Evolutionary conservation across 1,284 basidiomycete species (phyloP).

Genomic region (Lignosus rhinocerotis): DNA sequence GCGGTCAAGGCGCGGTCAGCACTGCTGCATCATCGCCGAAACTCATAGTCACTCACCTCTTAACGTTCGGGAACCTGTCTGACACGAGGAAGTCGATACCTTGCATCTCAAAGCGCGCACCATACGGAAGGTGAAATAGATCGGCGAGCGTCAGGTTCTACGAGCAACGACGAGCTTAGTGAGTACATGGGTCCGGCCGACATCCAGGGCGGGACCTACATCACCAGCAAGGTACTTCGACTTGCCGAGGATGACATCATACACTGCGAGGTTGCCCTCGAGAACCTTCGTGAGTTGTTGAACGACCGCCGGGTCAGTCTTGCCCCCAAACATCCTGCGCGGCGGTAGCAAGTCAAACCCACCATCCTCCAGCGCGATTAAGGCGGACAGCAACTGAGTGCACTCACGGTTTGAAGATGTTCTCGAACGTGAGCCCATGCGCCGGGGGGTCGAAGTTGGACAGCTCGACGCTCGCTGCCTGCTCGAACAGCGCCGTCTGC

Average conservation of each 20-base stretch:
- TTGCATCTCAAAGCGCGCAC: slow-evolving; percentile 26
- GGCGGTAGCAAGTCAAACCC: background rate
- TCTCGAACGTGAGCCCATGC: slow-evolving; percentile 42
- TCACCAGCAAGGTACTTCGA: slow-evolving; percentile 50
- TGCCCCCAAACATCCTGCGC: slow-evolving; percentile 4
- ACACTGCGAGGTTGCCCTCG: slow-evolving; percentile 41
- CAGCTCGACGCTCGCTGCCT: slow-evolving; percentile 55
- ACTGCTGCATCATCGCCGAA: slow-evolving; percentile 38
- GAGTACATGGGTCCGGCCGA: background rate
- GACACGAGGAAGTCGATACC: slow-evolving; percentile 26
- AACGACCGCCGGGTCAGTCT: slow-evolving; percentile 21
- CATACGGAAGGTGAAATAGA: slow-evolving; percentile 54
- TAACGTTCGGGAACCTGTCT: slow-evolving; percentile 33
- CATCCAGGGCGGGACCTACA: slow-evolving; percentile 28
- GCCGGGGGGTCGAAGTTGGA: slow-evolving; percentile 52
- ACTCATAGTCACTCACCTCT: slow-evolving; percentile 20
- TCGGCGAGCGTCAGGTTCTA: slow-evolving; percentile 52
- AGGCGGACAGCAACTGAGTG: background rate
- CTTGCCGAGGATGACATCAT: slow-evolving; percentile 47
- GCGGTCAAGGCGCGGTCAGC: slow-evolving; percentile 25
- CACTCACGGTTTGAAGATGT: slow-evolving; percentile 47
- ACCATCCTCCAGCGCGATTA: background rate
- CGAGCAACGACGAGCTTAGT: background rate
- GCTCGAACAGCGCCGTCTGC: slow-evolving; percentile 51
- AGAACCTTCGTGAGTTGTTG: slow-evolving; percentile 27